A percentile compares a stretch with the other conserved stretches of the same genome.
Conservation (phyloP, 2,329 filamentous ascomycete genomes). For the Beauveria caledonica region DNA sequence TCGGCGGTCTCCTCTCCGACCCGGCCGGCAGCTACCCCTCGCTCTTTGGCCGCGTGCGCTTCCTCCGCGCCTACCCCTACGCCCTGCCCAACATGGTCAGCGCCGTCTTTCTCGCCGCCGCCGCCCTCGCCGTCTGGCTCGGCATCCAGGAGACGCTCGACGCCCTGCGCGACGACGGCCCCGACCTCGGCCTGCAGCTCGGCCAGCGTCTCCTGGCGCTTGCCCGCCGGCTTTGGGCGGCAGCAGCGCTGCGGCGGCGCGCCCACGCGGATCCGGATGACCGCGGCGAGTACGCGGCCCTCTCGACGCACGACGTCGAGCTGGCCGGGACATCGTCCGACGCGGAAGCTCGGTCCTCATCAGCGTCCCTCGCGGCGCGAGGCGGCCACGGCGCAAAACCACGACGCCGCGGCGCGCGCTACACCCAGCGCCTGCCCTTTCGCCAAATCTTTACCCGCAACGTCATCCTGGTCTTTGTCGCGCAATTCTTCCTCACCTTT, state of each 20-base stretch:
- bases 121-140: conserved; percentile 38
- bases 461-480: conserved; percentile 46
- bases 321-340: conserved; percentile 11
- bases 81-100: conserved; percentile 47
- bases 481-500: conserved; percentile 61
- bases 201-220: conserved; percentile 27
- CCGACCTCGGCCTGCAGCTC: conserved; percentile 35
- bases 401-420: conserved; percentile 23
- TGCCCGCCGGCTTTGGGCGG: conserved; percentile 19
- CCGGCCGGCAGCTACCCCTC: conserved; percentile 51
- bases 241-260: neutral
- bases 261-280: neutral
- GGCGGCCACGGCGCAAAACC: neutral
- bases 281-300: conserved; percentile 16
- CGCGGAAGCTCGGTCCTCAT: neutral
- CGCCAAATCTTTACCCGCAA: conserved; percentile 47
- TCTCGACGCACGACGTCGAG: conserved; percentile 19
- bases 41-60: conserved; percentile 38
- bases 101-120: conserved; percentile 36
- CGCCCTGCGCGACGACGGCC: conserved; percentile 23
- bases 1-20: conserved; percentile 61
- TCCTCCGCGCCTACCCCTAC: conserved; percentile 44
- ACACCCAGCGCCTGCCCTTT: conserved; percentile 42
- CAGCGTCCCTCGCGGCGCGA: neutral
- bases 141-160: conserved; percentile 48